These are phyloP conservation scores for Cladobotryum mycophilum DNA, from an alignment of 2,329 filamentous ascomycete genomes.

Conservation along the genomic window DNA sequence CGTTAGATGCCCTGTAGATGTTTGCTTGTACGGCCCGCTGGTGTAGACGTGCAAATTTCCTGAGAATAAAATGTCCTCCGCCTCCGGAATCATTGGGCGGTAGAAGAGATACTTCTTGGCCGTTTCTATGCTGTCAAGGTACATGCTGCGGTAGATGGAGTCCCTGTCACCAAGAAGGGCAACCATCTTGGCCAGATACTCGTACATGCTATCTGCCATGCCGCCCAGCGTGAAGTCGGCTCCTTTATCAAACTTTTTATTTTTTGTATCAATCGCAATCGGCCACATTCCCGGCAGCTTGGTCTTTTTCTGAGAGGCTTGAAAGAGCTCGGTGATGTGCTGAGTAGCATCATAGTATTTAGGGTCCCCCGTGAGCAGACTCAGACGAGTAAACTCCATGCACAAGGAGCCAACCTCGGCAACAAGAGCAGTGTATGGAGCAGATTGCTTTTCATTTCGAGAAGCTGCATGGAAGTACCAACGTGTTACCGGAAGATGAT, in stretches of 20 bases:
- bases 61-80: constrained; percentile 49
- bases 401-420: constrained; percentile 56
- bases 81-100: constrained; percentile 51
- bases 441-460: constrained; percentile 24
- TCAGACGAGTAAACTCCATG: constrained; percentile 66
- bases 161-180: constrained; percentile 49
- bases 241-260: constrained; percentile 24
- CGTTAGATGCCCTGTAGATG: constrained; percentile 43
- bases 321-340: constrained; percentile 60
- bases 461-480: constrained; percentile 38
- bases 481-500: constrained; percentile 52
- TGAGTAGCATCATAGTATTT: constrained; percentile 71
- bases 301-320: constrained; percentile 58
- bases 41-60: constrained; percentile 28
- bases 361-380: constrained; percentile 63
- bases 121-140: constrained; percentile 48
- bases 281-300: constrained; percentile 69
- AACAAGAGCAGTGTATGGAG: constrained; percentile 33
- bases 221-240: constrained; percentile 31
- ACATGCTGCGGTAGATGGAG: constrained; percentile 49
- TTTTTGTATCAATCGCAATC: constrained; percentile 41
- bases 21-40: constrained; percentile 30
- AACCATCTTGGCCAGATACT: constrained; percentile 91
- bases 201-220: constrained; percentile 52
- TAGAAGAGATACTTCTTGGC: constrained; percentile 54